Conservation (phyloP, 805 yeast genomes). For the Sporopachydermia lactativora region DNA sequence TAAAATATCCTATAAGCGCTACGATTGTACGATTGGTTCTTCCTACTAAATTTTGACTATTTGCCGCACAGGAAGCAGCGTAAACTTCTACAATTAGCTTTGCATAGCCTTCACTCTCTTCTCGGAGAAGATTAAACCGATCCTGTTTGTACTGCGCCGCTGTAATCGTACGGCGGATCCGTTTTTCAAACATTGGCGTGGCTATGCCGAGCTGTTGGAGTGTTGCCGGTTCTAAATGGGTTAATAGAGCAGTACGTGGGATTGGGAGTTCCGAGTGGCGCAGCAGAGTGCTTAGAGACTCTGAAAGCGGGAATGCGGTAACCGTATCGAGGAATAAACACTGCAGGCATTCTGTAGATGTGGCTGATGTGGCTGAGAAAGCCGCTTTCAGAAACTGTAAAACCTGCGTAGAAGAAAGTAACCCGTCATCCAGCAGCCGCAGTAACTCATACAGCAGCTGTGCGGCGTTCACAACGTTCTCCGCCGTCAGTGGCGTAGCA, state of each 20-base stretch:
- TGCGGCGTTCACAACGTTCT: neutral
- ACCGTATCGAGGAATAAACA: neutral
- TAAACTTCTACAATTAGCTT: slow-evolving; percentile 39
- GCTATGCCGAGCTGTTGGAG: slow-evolving; percentile 16
- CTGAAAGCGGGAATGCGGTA: neutral
- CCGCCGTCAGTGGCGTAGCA: neutral
- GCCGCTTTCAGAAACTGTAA: too few species aligned
- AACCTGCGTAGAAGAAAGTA: too few species aligned
- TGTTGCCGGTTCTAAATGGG: slow-evolving; percentile 15
- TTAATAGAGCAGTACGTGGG: slow-evolving; percentile 2
- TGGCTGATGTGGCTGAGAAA: too few species aligned
- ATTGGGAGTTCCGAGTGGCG: neutral
- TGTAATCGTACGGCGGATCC: slow-evolving; percentile 25
- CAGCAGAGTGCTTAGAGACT: neutral
- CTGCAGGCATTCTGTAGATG: too few species aligned
- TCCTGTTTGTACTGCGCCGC: slow-evolving; percentile 31
- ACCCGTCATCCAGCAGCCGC: too few species aligned
- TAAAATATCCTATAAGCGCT: slow-evolving; percentile 57
- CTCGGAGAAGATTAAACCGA: slow-evolving; percentile 55
- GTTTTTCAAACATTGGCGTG: slow-evolving; percentile 22
- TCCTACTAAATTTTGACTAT: slow-evolving; percentile 27
- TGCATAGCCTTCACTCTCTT: slow-evolving; percentile 69
- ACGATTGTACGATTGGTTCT: slow-evolving; percentile 35
- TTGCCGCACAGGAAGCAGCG: slow-evolving; percentile 26
- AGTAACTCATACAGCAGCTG: neutral